Percentiles rank a stretch among this genome's conserved stretches.
Evolutionary conservation across 1,139 yeast species (phyloP).

Genomic region (Sugiyamaella japonica): DNA sequence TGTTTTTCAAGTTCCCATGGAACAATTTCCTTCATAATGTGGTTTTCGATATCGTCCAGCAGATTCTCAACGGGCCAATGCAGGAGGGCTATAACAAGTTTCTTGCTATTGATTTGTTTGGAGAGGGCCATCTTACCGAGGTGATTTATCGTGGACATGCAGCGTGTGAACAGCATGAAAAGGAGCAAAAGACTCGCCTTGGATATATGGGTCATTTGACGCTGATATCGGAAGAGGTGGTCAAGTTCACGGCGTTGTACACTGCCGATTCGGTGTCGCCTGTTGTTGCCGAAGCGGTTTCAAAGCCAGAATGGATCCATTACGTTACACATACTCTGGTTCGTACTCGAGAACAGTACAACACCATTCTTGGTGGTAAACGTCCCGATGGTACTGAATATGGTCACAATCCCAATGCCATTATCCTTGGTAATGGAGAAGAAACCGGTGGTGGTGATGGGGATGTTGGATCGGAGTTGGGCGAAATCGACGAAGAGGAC

Average conservation of each 20-base stretch:
- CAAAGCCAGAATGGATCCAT: slow-evolving; percentile 67
- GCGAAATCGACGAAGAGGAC: slow-evolving; percentile 56
- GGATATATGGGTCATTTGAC: slow-evolving; percentile 99
- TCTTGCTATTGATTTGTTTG: slow-evolving; percentile 82
- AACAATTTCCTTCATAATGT: slow-evolving; percentile 96
- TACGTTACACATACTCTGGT: slow-evolving; percentile 82
- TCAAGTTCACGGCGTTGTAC: slow-evolving; percentile 80
- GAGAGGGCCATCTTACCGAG: slow-evolving; percentile 72
- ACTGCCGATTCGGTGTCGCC: slow-evolving; percentile 62
- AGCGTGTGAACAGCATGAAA: slow-evolving; percentile 68
- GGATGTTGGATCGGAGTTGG: slow-evolving; percentile 44
- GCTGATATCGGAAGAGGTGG: slow-evolving; percentile 93
- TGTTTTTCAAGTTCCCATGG: slow-evolving; percentile 96
- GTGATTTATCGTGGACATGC: slow-evolving; percentile 81
- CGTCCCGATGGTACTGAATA: slow-evolving; percentile 56
- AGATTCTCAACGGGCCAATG: slow-evolving; percentile 92
- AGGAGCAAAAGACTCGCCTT: slow-evolving; percentile 60
- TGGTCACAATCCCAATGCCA: slow-evolving; percentile 42
- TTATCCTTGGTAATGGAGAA: slow-evolving; percentile 39
- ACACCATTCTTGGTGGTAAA: slow-evolving; percentile 88
- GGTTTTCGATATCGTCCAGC: slow-evolving; percentile 96
- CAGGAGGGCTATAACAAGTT: slow-evolving; percentile 88
- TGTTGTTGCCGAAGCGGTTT: slow-evolving; percentile 58
- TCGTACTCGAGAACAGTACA: slow-evolving; percentile 90
- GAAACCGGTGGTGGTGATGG: slow-evolving; percentile 42